Evolutionary conservation across 148 eudicot genomes (phyloP).

Genomic region (Bassia scoparia): DNA sequence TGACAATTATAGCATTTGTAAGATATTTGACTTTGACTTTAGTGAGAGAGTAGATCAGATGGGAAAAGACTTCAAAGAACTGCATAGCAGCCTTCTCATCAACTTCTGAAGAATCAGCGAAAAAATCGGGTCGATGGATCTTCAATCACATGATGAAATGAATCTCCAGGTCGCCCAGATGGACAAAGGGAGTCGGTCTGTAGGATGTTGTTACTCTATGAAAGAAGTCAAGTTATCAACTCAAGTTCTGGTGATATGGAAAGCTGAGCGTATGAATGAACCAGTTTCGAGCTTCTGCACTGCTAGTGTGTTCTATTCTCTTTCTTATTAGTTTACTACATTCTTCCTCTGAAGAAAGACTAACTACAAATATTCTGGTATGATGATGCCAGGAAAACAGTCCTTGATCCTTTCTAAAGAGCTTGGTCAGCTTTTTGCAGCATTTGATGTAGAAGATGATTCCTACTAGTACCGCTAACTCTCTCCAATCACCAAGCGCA

Average conservation of each 20-base stretch:
- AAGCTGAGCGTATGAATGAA: slow-evolving; percentile 44
- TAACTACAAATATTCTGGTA: slow-evolving; percentile 11
- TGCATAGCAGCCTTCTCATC: slow-evolving; percentile 38
- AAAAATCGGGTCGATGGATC: slow-evolving; percentile 43
- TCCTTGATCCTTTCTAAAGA: slow-evolving; percentile 32
- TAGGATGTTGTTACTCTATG: slow-evolving; percentile 37
- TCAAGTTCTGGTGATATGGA: slow-evolving; percentile 45
- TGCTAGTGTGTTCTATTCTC: slow-evolving; percentile 24
- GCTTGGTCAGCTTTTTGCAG: slow-evolving; percentile 30
- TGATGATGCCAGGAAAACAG: slow-evolving; percentile 39
- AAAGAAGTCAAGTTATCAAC: slow-evolving; percentile 41
- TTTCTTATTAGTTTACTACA: neutral
- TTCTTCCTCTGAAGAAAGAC: neutral
- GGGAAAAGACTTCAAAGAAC: slow-evolving; percentile 39
- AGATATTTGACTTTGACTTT: slow-evolving; percentile 1
- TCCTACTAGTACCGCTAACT: slow-evolving; percentile 40
- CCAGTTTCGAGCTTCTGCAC: slow-evolving; percentile 41
- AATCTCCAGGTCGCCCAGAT: slow-evolving; percentile 39
- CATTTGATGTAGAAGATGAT: slow-evolving; percentile 40
- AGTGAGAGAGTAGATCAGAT: slow-evolving; percentile 15
- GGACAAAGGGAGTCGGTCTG: slow-evolving; percentile 39
- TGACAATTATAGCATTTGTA: slow-evolving; percentile 20
- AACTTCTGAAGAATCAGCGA: slow-evolving; percentile 38
- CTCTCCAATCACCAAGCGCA: slow-evolving; percentile 17
- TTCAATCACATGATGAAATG: slow-evolving; percentile 34